Evolutionary conservation across 768 basidiomycete species (phyloP), one percentile per base, ranked within the genome.

Genomic region (Amanita subjunquillea): DNA sequence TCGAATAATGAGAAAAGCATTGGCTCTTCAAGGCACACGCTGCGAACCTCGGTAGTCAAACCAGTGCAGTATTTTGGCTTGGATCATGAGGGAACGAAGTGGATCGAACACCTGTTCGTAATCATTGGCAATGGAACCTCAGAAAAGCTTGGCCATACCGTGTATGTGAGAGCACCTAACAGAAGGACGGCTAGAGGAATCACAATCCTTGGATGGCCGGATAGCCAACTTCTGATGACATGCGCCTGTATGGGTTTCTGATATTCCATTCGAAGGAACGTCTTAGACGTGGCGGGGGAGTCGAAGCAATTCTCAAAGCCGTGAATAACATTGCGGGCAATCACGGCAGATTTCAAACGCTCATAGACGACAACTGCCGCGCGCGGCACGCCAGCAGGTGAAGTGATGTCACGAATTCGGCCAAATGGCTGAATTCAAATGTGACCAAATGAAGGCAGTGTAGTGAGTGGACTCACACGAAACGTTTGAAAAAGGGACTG

Each of bases 121-220:
- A 27, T 8, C 2, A 38, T 53, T 13, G 36, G 34, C 27, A 45
- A 6, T 27, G 4, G 15, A 22, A 23, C 9, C 48, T 38, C 32
- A 3, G 6, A 17, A 20, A 25, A 32, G 17, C 15, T 15, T 32
- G 36, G 20, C n/a, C 30, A 55, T 56, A 91, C 91, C 5, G 89
- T 86, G 63, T 95, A 96, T 20, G 90, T 90, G 36, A 98, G 59
- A 2, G 86, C 85, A 9, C 93, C 95, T n/a, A 98, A 64, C 2
- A 98, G 68, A 65, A 97, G 96, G 40, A 92, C 78, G 2, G 92
- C 54, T 15, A 92, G 65, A 0, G 92, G 91, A 3, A 93, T 65
- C 49, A 84, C 80, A 47, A 96, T 85, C 55, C 81, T 82, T 6
- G 95, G 94, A 68, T 98, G 94, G n/a, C 68, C 73, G 2, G 86